Conservation (phyloP, 2,329 filamentous ascomycete genomes). For the Fusarium odoratissimum region DNA sequence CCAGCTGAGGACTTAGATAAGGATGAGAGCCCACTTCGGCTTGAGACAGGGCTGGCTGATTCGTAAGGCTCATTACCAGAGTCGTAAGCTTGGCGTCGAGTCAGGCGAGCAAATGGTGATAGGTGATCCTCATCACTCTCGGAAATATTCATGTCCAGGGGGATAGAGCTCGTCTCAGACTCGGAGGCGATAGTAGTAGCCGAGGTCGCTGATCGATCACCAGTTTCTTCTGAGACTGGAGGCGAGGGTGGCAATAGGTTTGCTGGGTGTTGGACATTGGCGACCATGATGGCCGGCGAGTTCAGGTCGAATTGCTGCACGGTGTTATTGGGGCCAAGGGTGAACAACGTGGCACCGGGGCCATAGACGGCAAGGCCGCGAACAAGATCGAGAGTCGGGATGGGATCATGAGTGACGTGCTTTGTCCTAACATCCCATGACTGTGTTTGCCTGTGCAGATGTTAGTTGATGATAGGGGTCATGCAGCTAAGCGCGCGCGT, state of each 20-base stretch:
- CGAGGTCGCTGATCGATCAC: constrained; percentile 61
- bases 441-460: constrained; percentile 77
- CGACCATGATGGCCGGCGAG: constrained; percentile 81
- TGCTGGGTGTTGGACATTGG: constrained; percentile 87
- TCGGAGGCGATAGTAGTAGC: constrained; percentile 63
- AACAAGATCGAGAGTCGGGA: constrained; percentile 86
- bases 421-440: constrained; percentile 99
- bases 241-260: constrained; percentile 83
- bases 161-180: constrained; percentile 65
- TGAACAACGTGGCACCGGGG: constrained; percentile 91
- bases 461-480: constrained; percentile 49
- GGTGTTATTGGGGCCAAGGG: constrained; percentile 85
- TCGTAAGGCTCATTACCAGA: constrained; percentile 72
- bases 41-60: constrained; percentile 74
- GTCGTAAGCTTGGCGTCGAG: constrained; percentile 73
- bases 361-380: constrained; percentile 89
- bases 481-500: constrained; percentile 61
- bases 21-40: constrained; percentile 70
- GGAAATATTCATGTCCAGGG: constrained; percentile 69
- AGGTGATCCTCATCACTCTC: constrained; percentile 82
- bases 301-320: constrained; percentile 97
- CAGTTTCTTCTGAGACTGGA: constrained; percentile 81
- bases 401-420: constrained; percentile 88
- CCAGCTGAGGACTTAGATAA: constrained; percentile 65
- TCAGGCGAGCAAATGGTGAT: constrained; percentile 80